Evolutionary conservation across 495 filamentous ascomycete species (phyloP), one percentile per base, ranked within the genome.

Genomic region (Hypoxylon perforatum): DNA sequence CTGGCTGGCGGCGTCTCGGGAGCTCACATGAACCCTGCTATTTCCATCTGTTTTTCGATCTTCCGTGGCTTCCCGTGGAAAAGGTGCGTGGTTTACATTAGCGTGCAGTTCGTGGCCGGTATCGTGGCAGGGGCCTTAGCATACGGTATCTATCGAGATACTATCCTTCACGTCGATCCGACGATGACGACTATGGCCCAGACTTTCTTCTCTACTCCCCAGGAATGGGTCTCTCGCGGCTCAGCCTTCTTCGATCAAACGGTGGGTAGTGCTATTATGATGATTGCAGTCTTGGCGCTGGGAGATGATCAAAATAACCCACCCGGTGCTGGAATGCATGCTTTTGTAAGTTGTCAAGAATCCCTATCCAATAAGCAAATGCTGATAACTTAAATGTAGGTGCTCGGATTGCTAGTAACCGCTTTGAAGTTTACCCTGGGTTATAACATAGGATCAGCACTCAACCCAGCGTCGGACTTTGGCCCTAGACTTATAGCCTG

Each of bases 301-400:
- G 83, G 84, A 50, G 84, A 86, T 65, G 82, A 85, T 59, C 79
- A 79, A 22, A 85, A 87, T 50, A 79, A 83, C 17, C 84, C 84
- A 2, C 83, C 82, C 0, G 84, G 83, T 5, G 80, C 82, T 4
- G 85, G 84, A 47, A 85, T 86, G 84, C 72, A 77, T 35, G 69
- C 75, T 14, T 70, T 80, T 38, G 68, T 71, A 41, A 46, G 67
- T 60, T 25, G 19, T 14, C 30, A 10, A 57, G 35, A 17, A 15
- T 42, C 21, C 3, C 12, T 35, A 17, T 25, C 22, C 6, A 38
- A 48, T 17, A 45, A 36, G 79, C 19, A 45, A 36, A 78, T 4
- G 21, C 45, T 66, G 23, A 54, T 17, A 18, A 35, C 7, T 2
- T 33, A 33, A 3, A 46, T 23, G 6, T 54, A 67, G 64, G 57